Conservation (phyloP, 2,329 filamentous ascomycete species). For the Apiospora sp. region DNA sequence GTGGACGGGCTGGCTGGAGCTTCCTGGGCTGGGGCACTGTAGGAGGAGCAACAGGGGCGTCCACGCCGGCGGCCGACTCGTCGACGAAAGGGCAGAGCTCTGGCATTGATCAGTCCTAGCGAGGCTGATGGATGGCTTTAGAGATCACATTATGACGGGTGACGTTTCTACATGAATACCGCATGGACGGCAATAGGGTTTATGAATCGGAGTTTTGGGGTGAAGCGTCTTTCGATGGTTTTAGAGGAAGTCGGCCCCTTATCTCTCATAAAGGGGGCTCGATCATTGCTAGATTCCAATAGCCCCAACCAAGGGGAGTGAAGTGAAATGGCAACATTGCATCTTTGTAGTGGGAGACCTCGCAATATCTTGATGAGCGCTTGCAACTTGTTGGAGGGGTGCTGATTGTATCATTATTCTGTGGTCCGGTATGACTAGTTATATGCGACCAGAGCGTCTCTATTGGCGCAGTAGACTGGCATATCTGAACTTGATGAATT, state of each 20-base stretch:
- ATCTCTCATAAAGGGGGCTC: not conserved
- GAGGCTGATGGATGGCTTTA: not conserved
- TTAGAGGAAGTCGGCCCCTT: not conserved
- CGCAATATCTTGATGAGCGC: not conserved
- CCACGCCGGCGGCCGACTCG: slow-evolving; percentile 25
- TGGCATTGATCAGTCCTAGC: slow-evolving; percentile 36
- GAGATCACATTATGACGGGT: slow-evolving; percentile 7
- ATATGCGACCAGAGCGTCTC: slow-evolving; percentile 22
- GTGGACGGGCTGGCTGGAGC: slow-evolving; percentile 35
- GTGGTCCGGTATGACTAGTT: slow-evolving; percentile 24
- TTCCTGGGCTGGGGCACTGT: slow-evolving; percentile 40
- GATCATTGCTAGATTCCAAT: slow-evolving; percentile 1
- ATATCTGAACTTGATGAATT: not conserved
- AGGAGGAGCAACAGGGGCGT: slow-evolving; percentile 14
- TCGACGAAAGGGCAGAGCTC: slow-evolving; percentile 34
- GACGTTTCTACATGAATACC: not conserved
- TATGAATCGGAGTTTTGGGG: slow-evolving; percentile 7
- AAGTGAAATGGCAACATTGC: not conserved
- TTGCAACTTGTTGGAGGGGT: slow-evolving; percentile 4
- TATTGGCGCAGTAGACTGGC: slow-evolving; percentile 9
- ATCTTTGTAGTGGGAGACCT: not conserved
- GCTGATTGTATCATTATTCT: slow-evolving; percentile 35
- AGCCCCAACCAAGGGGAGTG: not conserved
- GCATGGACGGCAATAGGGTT: slow-evolving; percentile 3
- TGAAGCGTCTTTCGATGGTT: slow-evolving; percentile 7